Evolutionary conservation across 1,139 yeast genomes (phyloP).

Genomic region (Maudiozyma humilis): DNA sequence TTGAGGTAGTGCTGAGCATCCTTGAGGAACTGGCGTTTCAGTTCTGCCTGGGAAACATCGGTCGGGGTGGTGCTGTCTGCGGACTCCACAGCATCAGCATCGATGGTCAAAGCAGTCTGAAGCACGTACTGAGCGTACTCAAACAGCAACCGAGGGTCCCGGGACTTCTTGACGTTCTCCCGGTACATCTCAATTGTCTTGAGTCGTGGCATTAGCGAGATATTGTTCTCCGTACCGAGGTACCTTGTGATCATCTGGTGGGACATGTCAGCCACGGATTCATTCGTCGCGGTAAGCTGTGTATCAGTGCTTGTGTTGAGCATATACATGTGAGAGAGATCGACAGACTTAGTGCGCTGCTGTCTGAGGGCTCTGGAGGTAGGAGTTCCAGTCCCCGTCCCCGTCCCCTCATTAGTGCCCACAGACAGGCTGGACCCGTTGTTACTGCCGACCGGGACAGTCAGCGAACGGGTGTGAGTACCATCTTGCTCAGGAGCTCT

Average conservation of each 20-base stretch:
- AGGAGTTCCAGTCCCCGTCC: background rate
- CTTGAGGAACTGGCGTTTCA: slow-evolving; percentile 47
- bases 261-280: slow-evolving; percentile 34
- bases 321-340: slow-evolving; percentile 35
- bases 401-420: slow-evolving; percentile 1
- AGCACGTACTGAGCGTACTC: slow-evolving; percentile 89
- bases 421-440: slow-evolving; percentile 1
- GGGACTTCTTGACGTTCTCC: slow-evolving; percentile 73
- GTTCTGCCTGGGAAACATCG: slow-evolving; percentile 13
- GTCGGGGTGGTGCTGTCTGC: slow-evolving; percentile 4
- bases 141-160: slow-evolving; percentile 77
- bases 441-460: slow-evolving; percentile 1
- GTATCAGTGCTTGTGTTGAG: slow-evolving; percentile 30
- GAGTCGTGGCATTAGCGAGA: slow-evolving; percentile 59
- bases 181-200: slow-evolving; percentile 83
- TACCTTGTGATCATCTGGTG: slow-evolving; percentile 38
- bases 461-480: background rate
- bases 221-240: slow-evolving; percentile 42
- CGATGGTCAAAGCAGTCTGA: slow-evolving; percentile 67
- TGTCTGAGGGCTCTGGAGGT: background rate
- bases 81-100: slow-evolving; percentile 17
- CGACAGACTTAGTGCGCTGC: slow-evolving; percentile 32
- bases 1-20: slow-evolving; percentile 70
- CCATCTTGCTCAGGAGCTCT: background rate
- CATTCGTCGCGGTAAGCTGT: slow-evolving; percentile 34